Conservation (phyloP, 495 filamentous ascomycete species). For the Penicillium fimorum region DNA sequence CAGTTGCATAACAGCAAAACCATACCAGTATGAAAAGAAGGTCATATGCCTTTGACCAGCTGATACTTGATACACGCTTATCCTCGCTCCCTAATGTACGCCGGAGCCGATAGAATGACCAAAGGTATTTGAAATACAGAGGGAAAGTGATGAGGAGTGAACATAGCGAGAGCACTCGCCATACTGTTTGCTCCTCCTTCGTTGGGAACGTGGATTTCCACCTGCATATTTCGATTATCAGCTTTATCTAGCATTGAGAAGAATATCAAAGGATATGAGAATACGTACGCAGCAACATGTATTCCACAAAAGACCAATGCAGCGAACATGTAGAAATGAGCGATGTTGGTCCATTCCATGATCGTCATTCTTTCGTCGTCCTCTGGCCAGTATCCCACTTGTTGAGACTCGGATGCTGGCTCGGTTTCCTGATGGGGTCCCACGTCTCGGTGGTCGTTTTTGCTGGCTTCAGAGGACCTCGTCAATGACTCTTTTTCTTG, state of each 20-base stretch:
- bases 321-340: constrained; percentile 5
- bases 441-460: background rate
- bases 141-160: background rate
- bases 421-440: background rate
- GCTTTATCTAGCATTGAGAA: background rate
- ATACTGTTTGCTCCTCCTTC: constrained; percentile 9
- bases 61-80: background rate
- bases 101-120: background rate
- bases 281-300: constrained; percentile 15
- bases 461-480: background rate
- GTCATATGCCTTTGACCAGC: background rate
- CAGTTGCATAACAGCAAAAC: constrained; percentile 6
- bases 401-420: background rate
- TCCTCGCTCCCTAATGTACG: background rate
- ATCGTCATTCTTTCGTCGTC: background rate
- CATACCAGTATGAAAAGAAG: too few species aligned
- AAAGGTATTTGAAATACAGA: background rate
- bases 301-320: constrained; percentile 6
- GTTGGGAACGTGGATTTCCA: constrained; percentile 16
- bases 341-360: background rate
- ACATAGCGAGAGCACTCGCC: constrained; percentile 12
- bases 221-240: background rate
- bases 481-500: background rate
- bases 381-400: background rate
- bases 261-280: background rate